Conservation (phyloP, 208 protist genomes). For the Acanthamoeba divionensis region DNA sequence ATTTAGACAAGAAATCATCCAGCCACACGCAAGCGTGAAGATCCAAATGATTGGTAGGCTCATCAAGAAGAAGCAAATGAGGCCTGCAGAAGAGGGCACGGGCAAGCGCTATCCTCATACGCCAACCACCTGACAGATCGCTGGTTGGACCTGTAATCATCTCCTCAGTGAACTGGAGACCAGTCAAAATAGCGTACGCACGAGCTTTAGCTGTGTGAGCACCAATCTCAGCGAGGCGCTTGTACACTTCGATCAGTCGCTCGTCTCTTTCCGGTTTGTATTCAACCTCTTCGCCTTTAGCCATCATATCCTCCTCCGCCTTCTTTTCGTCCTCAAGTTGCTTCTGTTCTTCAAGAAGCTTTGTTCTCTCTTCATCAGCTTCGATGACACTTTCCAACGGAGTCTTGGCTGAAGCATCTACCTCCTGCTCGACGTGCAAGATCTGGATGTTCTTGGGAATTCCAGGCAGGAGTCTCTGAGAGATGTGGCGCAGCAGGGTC, state of each 20-base stretch:
- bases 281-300: constrained; percentile 17
- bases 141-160: constrained; percentile 84
- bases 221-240: constrained; percentile 92
- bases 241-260: constrained; percentile 91
- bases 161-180: constrained; percentile 93
- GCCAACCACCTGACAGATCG: constrained; percentile 92
- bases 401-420: constrained; percentile 70
- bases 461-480: constrained; percentile 84
- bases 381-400: constrained; percentile 62
- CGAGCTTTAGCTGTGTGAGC: constrained; percentile 88
- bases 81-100: constrained; percentile 46
- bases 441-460: constrained; percentile 95
- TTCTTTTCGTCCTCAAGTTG: constrained; percentile 76
- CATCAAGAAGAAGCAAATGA: constrained; percentile 44
- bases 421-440: constrained; percentile 97
- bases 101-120: constrained; percentile 95
- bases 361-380: constrained; percentile 87
- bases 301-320: background rate
- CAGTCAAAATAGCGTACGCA: constrained; percentile 74
- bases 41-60: constrained; percentile 96
- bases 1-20: constrained; percentile 92
- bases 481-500: constrained; percentile 92
- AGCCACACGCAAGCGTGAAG: constrained; percentile 95
- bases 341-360: constrained; percentile 90
- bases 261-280: constrained; percentile 80